Percentiles rank a stretch among this genome's conserved stretches.
Conservation (phyloP, 805 yeast species). For the Candida awuae region DNA sequence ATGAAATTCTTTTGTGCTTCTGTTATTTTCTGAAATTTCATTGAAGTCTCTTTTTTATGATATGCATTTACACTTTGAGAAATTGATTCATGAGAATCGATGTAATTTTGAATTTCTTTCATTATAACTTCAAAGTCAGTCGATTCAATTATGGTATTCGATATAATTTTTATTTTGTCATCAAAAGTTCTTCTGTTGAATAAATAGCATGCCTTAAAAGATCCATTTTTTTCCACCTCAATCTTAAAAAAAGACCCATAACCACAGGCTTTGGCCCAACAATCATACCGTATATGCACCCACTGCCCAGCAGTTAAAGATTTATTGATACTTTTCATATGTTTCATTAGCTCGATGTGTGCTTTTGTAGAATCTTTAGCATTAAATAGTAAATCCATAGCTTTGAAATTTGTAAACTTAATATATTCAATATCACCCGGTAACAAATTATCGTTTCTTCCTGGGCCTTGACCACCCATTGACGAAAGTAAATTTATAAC, state of each 20-base stretch:
- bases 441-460: conserved; percentile 6
- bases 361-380: conserved; percentile 11
- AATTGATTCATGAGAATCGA: conserved; percentile 1
- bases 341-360: conserved; percentile 6
- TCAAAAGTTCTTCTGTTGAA: not conserved
- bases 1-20: conserved; percentile 6
- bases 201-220: not conserved
- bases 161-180: conserved; percentile 1
- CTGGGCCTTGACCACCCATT: conserved; percentile 2
- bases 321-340: conserved; percentile 10
- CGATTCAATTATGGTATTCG: not conserved
- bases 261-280: conserved; percentile 8
- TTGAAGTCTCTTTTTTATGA: not conserved
- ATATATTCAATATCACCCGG: conserved; percentile 22
- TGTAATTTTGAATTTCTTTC: not conserved
- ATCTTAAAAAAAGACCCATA: conserved; percentile 8
- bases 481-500: conserved; percentile 5
- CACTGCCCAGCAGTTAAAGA: conserved; percentile 1
- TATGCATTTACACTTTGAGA: conserved; percentile 1
- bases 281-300: conserved; percentile 11
- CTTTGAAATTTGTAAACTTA: conserved; percentile 25
- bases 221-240: conserved; percentile 4
- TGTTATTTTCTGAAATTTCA: conserved; percentile 2
- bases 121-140: conserved; percentile 3
- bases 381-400: conserved; percentile 19